Evolutionary conservation across 768 basidiomycete species (phyloP).

Genomic region (Rubroboletus satanas): DNA sequence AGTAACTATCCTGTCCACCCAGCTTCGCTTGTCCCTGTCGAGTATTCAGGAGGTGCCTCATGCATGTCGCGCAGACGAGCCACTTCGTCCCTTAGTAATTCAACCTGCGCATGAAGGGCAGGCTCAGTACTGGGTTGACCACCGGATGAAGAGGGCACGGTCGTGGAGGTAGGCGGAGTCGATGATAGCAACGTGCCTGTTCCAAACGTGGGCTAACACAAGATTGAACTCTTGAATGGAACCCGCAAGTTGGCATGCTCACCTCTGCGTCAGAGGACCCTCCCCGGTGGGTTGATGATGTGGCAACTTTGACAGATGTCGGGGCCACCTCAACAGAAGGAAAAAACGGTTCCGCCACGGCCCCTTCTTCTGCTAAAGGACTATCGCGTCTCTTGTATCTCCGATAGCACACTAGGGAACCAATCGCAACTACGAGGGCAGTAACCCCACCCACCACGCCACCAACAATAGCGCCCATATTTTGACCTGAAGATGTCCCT

Average conservation of each 20-base stretch:
- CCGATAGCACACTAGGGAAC: constrained; percentile 3
- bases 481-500: not conserved
- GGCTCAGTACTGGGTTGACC: not conserved
- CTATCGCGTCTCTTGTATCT: not conserved
- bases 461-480: constrained; percentile 4
- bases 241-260: not conserved
- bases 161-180: not conserved
- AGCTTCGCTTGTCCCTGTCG: not conserved
- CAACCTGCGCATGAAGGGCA: constrained; percentile 4
- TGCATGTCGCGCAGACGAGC: constrained; percentile 4
- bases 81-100: constrained; percentile 4
- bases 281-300: no score
- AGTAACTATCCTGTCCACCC: not conserved
- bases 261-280: not conserved
- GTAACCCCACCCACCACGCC: constrained; percentile 1
- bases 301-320: not conserved
- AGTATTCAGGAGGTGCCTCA: not conserved
- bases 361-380: not conserved
- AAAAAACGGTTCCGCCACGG: constrained; percentile 4
- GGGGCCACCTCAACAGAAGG: not conserved
- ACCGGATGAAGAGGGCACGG: not conserved
- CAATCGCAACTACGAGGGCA: not conserved
- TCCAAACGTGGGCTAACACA: not conserved
- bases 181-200: not conserved
- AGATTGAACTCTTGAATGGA: not conserved